Base-by-base conservation (phyloP, 192 early-diverging fungal genomes). In the Allomyces macrogynus region DNA sequence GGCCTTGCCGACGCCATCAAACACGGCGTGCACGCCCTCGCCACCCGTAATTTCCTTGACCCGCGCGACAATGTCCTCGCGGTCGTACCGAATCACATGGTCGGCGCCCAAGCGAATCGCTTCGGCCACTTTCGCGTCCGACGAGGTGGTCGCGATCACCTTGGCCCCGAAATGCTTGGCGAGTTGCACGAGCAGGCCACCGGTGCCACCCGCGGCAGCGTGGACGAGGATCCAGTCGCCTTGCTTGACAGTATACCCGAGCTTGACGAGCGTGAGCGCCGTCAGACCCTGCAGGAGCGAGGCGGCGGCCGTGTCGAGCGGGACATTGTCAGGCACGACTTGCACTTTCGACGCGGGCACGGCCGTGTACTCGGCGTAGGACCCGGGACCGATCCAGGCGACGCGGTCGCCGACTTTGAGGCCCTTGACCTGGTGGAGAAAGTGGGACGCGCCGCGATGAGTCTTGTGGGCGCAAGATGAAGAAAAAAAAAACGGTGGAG, bases 121-220 rank as follows among this genome's bases (percentile, higher is more conserved):
- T 24, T 84, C 57, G 23, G 76, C 68, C 1, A 81, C 84, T 74
- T 95, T 95, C 26, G 80, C 85, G 0, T 75, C 73, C 2, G 77
- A 81, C 20, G 87, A 90, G 0, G 81, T 81, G 1, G 91, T 93
- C 61, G 89, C 89, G 65, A 97, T 95, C 61, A 95, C 94, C 49
- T 75, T 77, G 22, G 92, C 94, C 8, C 94, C 94, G 3, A 80
- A 65, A 10, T 78, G 67, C 67, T 84, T 86, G 70, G 78, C 77
- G 62, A 95, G 61, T 72, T 95, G 92, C 25, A 85, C 80, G 27
- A 95, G 74, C 22, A 92, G 70, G 16, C 80, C 74, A 5, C 94
- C 94, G 26, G 88, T 86, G 42, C 92, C 93, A 12, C 93, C 92
- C 18, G 92, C 93, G 4, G 89, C 90, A 4, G 93, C 92, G 65